Base-by-base conservation (phyloP, 2,329 filamentous ascomycete species). In the Saccharata proteae region DNA sequence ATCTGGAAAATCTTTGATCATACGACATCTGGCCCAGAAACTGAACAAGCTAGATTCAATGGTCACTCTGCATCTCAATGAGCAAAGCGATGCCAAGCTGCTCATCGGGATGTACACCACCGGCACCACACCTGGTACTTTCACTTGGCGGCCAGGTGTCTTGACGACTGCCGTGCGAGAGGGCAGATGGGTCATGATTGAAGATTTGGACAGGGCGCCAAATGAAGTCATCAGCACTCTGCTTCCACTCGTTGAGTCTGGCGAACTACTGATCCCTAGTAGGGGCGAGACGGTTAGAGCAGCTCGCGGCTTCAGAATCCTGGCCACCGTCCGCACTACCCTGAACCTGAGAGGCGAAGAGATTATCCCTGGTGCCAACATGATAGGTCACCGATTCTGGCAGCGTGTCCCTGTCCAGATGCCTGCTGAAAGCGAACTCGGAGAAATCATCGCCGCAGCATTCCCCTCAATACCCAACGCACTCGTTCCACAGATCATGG, bases 31-130 rank as follows among this genome's bases (percentile, higher is more conserved):
- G 38, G 86, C 88, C 15, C 73, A 72, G 45, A 72, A 79, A 43
- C 71, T 96, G 34, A 81, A 80, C 38, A 83, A 83, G 57, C 72
- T 81, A 14, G 71, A 77, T 5, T 74, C 72, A 37, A 85, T 98
- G 75, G 80, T 98, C 31, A 96, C 88, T 3, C 66, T 99, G 17
- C 88, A 98, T 55, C 65, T 99, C 19, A 98, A 98, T 51, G 90
- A 96, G 56, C 92, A 99, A 55, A 96, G 86, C 3, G 90, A 99
- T 57, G 86, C 88, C 0, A 99, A 98, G 56, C 81, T 93, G 62
- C 72, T 99, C 23, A 74, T 98, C 40, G 90, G 90, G 3, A 74
- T 96, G 51, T 96, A 99, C 57, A 82, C 88, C 1, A 90, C 85
- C 14, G 86, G 85, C 36, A 74, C 80, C 11, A 80, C 78, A 38